These are phyloP conservation scores for Piromyces finnis DNA, from an alignment of 192 early-diverging fungal species.

Conservation along the genomic window DNA sequence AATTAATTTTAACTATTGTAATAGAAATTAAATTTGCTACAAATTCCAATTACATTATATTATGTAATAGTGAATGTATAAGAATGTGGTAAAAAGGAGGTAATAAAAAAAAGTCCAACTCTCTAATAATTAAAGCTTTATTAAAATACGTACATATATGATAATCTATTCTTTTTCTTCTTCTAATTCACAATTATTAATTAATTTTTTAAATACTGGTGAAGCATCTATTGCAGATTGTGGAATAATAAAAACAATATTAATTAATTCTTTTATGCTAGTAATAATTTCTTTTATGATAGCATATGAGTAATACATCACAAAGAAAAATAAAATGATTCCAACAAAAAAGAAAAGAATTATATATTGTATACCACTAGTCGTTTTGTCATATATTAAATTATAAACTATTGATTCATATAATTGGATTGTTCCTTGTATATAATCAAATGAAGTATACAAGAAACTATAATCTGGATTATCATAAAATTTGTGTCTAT, in stretches of 20 bases:
- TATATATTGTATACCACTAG: neutral
- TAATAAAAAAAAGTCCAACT: too few species aligned
- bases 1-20: too few species aligned
- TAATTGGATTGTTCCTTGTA: neutral
- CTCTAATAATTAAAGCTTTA: too few species aligned
- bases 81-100: too few species aligned
- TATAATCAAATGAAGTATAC: neutral
- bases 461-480: neutral
- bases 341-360: neutral
- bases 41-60: too few species aligned
- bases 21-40: too few species aligned
- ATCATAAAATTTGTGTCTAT: neutral
- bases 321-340: neutral
- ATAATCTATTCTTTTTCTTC: too few species aligned
- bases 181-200: neutral
- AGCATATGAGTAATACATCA: neutral
- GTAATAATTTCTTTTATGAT: neutral
- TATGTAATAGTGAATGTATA: too few species aligned
- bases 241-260: neutral
- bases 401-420: neutral
- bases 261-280: neutral
- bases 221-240: neutral
- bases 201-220: neutral
- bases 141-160: too few species aligned
- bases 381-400: neutral